Percentiles rank a stretch among this genome's conserved stretches.
Conservation (phyloP, 2,329 filamentous ascomycete species). For the Alternaria brassicae region DNA sequence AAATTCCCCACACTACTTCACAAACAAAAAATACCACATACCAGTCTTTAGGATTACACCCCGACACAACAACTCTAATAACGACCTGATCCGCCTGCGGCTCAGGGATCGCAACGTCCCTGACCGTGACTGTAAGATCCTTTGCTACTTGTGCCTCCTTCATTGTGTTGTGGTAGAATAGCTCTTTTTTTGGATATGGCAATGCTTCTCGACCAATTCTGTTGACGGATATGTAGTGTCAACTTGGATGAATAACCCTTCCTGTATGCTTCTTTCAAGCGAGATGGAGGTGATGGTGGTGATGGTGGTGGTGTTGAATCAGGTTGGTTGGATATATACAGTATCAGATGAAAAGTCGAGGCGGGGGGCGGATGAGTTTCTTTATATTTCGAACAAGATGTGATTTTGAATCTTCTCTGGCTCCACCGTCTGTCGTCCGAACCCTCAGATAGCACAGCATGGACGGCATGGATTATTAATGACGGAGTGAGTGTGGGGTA, state of each 20-base stretch:
- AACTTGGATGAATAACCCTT: too few species aligned
- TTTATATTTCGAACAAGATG: too few species aligned
- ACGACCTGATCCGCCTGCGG: conserved; percentile 46
- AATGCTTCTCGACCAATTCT: too few species aligned
- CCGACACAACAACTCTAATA: conserved; percentile 50
- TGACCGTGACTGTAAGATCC: conserved; percentile 47
- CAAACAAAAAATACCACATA: too few species aligned
- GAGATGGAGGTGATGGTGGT: too few species aligned
- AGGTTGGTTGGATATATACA: not conserved
- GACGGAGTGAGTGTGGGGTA: not conserved
- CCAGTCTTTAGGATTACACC: conserved; percentile 60
- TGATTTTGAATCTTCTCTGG: not conserved
- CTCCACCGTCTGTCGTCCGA: not conserved
- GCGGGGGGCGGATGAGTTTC: not conserved
- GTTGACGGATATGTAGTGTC: too few species aligned
- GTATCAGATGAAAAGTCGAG: not conserved
- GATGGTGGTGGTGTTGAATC: not conserved
- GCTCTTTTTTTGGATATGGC: not conserved
- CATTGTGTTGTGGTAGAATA: conserved; percentile 47
- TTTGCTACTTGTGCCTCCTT: conserved; percentile 52
- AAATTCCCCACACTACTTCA: too few species aligned
- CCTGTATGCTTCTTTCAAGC: too few species aligned
- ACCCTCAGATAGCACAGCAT: not conserved
- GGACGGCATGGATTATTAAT: not conserved
- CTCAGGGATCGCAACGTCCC: conserved; percentile 44